These are phyloP conservation scores for Monilinia laxa DNA, from an alignment of 2,329 filamentous ascomycete species.

Conservation along the genomic window DNA sequence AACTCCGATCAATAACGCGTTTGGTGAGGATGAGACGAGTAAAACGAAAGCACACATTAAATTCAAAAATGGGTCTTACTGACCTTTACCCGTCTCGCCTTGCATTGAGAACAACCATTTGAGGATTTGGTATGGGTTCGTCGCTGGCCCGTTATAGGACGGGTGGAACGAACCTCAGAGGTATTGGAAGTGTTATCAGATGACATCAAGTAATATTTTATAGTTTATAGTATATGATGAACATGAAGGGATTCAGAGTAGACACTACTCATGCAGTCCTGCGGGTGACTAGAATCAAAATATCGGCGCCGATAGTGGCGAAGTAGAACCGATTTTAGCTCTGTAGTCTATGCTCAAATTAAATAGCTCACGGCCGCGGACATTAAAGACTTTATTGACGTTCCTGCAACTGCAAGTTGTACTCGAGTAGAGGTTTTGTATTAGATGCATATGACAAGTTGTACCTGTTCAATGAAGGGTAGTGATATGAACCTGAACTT, in stretches of 20 bases:
- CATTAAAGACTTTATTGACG: not conserved
- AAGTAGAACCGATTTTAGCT: not conserved
- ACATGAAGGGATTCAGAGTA: not conserved
- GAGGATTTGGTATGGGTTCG: not conserved
- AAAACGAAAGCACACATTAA: not conserved
- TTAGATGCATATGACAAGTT: not conserved
- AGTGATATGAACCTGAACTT: too few species aligned
- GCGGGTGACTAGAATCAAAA: not conserved
- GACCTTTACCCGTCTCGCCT: not conserved
- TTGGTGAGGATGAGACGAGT: too few species aligned
- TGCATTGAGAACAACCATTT: constrained; percentile 5
- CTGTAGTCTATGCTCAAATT: not conserved
- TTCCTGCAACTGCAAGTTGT: not conserved
- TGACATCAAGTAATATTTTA: not conserved
- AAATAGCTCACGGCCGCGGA: not conserved
- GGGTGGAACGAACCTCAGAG: too few species aligned
- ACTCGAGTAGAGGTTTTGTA: not conserved
- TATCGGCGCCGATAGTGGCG: not conserved
- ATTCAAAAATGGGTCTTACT: not conserved
- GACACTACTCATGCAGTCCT: not conserved
- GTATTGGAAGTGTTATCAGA: not conserved
- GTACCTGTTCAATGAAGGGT: not conserved
- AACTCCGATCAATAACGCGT: not conserved
- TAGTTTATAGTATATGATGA: not conserved
- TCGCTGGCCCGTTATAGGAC: not conserved